These are phyloP conservation scores for Tetraselmis striata DNA, from an alignment of 139 green algal genomes.

Conservation along the genomic window DNA sequence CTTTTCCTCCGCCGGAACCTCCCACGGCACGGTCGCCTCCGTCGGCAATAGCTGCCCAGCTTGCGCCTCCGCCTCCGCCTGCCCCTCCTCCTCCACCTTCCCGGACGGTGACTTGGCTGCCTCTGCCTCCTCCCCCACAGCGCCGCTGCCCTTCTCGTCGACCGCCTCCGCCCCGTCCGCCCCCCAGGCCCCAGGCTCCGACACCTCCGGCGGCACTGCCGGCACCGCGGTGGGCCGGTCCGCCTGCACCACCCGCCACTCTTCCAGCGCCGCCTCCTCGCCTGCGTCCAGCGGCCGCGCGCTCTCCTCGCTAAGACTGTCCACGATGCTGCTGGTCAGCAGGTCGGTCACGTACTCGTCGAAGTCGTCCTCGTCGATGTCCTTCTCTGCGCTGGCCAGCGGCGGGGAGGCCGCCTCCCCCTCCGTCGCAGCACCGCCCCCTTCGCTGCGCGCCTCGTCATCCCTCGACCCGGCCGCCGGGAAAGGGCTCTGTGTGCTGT, in stretches of 20 bases:
- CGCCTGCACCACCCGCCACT: not conserved
- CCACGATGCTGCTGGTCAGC: not conserved
- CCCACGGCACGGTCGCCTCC: no score
- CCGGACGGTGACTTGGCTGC: no score
- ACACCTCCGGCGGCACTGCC: no score
- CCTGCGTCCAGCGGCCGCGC: not conserved
- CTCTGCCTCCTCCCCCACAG: not conserved
- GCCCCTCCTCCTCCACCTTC: not conserved
- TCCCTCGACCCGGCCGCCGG: not conserved
- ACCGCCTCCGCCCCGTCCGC: not conserved
- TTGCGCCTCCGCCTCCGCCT: not conserved
- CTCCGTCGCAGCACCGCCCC: not conserved
- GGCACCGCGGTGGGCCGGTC: no score
- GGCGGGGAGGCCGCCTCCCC: not conserved
- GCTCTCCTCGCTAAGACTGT: not conserved
- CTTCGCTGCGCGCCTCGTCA: not conserved
- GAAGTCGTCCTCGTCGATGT: not conserved
- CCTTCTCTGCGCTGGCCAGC: not conserved
- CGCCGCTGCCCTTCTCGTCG: not conserved
- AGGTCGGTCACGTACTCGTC: not conserved
- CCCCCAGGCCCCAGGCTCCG: no score
- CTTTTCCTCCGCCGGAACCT: no score
- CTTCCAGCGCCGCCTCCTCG: not conserved
- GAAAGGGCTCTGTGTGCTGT: not conserved
- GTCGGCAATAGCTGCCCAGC: no score